Evolutionary conservation across 192 early-diverging fungal genomes (phyloP).

Genomic region (Coemansia aciculifera): DNA sequence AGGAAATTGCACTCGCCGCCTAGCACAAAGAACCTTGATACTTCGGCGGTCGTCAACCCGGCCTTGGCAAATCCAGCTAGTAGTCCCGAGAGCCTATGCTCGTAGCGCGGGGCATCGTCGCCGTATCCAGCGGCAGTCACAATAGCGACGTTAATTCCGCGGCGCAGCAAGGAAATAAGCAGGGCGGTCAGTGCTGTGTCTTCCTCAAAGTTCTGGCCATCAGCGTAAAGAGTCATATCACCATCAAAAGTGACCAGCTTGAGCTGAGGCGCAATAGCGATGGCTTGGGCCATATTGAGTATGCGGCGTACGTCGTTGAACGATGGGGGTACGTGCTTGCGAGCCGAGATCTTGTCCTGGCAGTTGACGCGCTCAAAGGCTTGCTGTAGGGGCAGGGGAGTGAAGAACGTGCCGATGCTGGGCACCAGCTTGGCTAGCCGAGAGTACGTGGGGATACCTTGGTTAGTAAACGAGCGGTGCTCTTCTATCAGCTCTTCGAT

Average conservation of each 20-base stretch:
- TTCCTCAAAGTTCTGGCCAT: slow-evolving; percentile 79
- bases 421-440: slow-evolving; percentile 78
- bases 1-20: slow-evolving; percentile 92
- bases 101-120: slow-evolving; percentile 69
- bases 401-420: slow-evolving; percentile 82
- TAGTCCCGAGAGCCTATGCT: slow-evolving; percentile 74
- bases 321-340: slow-evolving; percentile 82
- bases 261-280: slow-evolving; percentile 70
- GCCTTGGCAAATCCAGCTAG: slow-evolving; percentile 62
- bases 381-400: slow-evolving; percentile 70
- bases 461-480: slow-evolving; percentile 35
- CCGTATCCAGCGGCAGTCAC: slow-evolving; percentile 93
- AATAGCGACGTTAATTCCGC: slow-evolving; percentile 72
- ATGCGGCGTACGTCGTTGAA: slow-evolving; percentile 92
- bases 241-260: slow-evolving; percentile 90
- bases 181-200: slow-evolving; percentile 66
- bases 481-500: slow-evolving; percentile 80
- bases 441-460: slow-evolving; percentile 59
- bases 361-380: slow-evolving; percentile 73
- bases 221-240: slow-evolving; percentile 92
- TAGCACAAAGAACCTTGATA: slow-evolving; percentile 75
- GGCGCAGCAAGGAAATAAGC: slow-evolving; percentile 67
- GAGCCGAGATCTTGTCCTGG: slow-evolving; percentile 67
- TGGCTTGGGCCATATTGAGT: slow-evolving; percentile 86
- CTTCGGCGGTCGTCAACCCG: slow-evolving; percentile 50